Conservation (phyloP, 1,284 basidiomycete genomes). For the Cryptococcus floricola region DNA sequence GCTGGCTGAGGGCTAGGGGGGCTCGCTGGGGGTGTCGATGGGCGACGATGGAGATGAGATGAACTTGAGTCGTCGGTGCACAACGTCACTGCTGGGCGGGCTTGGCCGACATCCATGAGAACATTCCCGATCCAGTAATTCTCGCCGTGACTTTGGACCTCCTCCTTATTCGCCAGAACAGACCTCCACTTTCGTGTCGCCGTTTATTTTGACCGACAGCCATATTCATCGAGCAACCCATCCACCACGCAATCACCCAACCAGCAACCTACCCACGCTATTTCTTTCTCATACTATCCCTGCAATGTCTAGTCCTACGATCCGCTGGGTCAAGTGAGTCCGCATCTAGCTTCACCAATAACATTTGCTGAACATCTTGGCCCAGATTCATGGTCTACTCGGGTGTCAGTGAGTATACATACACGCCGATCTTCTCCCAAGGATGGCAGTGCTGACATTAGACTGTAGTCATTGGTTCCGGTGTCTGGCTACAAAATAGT, state of each 20-base stretch:
- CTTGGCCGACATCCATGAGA: too few species aligned
- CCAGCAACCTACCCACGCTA: not conserved
- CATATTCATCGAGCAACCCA: not conserved
- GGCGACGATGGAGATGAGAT: too few species aligned
- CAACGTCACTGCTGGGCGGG: too few species aligned
- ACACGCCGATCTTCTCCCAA: not conserved
- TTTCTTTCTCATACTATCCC: not conserved
- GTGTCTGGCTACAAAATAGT: constrained; percentile 11
- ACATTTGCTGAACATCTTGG: not conserved
- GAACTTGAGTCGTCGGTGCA: too few species aligned
- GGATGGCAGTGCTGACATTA: not conserved
- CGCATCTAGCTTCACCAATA: not conserved
- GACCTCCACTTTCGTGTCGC: too few species aligned
- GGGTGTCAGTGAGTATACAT: not conserved
- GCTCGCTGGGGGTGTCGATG: too few species aligned
- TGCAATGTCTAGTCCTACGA: not conserved
- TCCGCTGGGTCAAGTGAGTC: constrained; percentile 3
- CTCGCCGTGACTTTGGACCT: too few species aligned
- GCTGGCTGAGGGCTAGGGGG: too few species aligned
- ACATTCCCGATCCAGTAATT: too few species aligned
- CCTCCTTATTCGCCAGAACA: too few species aligned
- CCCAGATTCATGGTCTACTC: not conserved
- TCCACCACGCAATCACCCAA: too few species aligned
- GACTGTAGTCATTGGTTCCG: constrained; percentile 27
- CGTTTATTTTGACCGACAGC: not conserved